Percentiles rank a stretch among this genome's conserved stretches.
Conservation (phyloP, 192 early-diverging fungal species). For the Podila epicladia region DNA sequence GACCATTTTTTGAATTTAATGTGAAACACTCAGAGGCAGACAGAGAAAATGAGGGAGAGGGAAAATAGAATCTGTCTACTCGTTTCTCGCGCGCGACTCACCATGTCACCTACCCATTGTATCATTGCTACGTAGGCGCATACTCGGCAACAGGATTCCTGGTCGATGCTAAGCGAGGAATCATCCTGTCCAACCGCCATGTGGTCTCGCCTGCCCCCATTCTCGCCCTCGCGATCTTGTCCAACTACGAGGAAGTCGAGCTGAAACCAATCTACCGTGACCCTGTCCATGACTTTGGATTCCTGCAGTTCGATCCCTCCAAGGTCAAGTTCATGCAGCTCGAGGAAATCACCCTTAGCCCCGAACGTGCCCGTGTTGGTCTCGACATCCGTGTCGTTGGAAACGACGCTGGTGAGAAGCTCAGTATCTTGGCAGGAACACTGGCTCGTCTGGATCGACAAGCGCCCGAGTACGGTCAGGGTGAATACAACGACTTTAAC, state of each 20-base stretch:
- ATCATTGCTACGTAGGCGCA: constrained; percentile 40
- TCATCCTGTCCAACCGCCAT: constrained; percentile 83
- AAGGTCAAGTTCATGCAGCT: constrained; percentile 77
- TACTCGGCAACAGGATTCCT: constrained; percentile 80
- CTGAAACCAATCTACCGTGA: constrained; percentile 80
- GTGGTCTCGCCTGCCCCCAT: constrained; percentile 80
- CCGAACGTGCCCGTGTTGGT: constrained; percentile 76
- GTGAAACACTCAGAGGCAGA: neutral
- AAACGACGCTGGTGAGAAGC: constrained; percentile 84
- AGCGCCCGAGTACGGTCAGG: constrained; percentile 74
- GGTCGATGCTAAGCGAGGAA: constrained; percentile 77
- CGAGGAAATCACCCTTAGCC: constrained; percentile 71
- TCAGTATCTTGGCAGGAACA: constrained; percentile 79
- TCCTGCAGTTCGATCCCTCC: constrained; percentile 76
- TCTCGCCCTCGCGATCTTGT: constrained; percentile 76
- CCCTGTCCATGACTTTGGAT: constrained; percentile 88
- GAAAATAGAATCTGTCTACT: no score
- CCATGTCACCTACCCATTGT: no score
- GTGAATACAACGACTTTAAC: constrained; percentile 83
- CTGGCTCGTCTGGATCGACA: constrained; percentile 77
- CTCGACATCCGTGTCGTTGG: constrained; percentile 83
- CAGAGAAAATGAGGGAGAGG: neutral
- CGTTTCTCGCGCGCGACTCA: no score
- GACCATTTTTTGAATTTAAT: neutral
- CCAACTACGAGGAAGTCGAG: constrained; percentile 81